These are phyloP conservation scores for Huntiella savannae DNA, from an alignment of 2,329 filamentous ascomycete species.

Conservation along the genomic window DNA sequence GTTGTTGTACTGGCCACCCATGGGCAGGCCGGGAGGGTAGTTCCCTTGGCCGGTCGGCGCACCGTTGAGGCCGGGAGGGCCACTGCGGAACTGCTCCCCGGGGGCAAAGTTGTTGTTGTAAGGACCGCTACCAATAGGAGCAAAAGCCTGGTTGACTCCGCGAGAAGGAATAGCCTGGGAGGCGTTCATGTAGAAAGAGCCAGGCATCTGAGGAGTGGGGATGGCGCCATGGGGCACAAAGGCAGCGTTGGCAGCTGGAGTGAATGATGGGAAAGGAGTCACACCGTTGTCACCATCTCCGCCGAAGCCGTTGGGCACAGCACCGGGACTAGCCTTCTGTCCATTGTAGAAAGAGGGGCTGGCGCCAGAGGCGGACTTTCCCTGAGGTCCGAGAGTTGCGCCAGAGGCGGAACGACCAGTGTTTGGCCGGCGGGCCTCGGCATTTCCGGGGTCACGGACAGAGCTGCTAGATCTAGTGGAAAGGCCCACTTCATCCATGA, in stretches of 20 bases:
- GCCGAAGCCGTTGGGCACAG: constrained; percentile 15
- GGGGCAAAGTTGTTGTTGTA: constrained; percentile 30
- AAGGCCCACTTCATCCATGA: constrained; percentile 96
- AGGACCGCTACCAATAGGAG: constrained; percentile 21
- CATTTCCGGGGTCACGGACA: constrained; percentile 25
- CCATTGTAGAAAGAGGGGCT: constrained; percentile 35
- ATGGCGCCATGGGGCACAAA: constrained; percentile 28
- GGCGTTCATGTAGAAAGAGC: constrained; percentile 33
- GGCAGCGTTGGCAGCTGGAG: constrained; percentile 29
- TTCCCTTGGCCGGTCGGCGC: constrained; percentile 28
- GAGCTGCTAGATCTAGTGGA: constrained; percentile 38
- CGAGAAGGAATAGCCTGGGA: constrained; percentile 39
- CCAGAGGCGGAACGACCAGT: constrained; percentile 34
- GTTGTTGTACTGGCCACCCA: constrained; percentile 17
- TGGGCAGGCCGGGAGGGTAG: constrained; percentile 27
- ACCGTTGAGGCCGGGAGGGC: constrained; percentile 32
- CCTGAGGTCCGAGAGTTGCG: constrained; percentile 19
- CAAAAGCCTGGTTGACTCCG: constrained; percentile 34
- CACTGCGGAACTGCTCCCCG: constrained; percentile 36
- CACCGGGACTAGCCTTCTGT: constrained; percentile 19
- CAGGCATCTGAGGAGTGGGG: constrained; percentile 24
- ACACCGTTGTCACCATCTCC: constrained; percentile 27
- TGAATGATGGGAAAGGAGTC: constrained; percentile 30
- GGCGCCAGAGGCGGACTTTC: neutral
- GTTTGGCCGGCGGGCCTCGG: constrained; percentile 35